These are phyloP conservation scores for Nicotiana knightiana DNA, from an alignment of 257 asterid genomes.

Conservation along the genomic window DNA sequence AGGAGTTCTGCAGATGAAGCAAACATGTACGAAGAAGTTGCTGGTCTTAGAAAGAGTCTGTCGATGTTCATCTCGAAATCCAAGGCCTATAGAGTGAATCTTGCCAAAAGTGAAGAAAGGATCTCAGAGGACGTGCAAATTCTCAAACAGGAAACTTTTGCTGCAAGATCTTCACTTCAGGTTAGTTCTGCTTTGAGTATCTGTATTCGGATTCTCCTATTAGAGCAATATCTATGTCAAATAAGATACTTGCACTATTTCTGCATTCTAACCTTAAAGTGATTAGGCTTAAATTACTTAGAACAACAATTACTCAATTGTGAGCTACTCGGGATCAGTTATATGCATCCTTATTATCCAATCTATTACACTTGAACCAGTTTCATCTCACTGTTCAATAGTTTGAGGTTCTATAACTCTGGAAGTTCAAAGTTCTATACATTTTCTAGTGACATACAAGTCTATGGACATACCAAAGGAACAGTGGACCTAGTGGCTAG, in stretches of 20 bases:
- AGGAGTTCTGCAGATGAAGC: constrained; percentile 36
- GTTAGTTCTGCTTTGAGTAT: constrained; percentile 16
- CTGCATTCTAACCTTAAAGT: not conserved
- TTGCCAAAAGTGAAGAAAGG: constrained; percentile 31
- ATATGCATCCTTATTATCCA: too few relatives aligned
- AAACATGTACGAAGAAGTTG: constrained; percentile 24
- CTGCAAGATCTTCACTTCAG: constrained; percentile 39
- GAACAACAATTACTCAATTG: not conserved
- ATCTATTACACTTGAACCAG: too few relatives aligned
- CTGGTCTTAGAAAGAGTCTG: constrained; percentile 29
- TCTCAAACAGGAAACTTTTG: constrained; percentile 28
- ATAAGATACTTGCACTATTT: not conserved
- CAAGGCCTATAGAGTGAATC: constrained; percentile 30
- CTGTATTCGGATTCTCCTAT: not conserved
- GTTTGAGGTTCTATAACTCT: too few relatives aligned
- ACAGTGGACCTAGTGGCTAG: too few relatives aligned
- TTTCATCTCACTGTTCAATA: too few relatives aligned
- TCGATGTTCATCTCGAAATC: constrained; percentile 24
- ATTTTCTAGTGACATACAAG: too few relatives aligned
- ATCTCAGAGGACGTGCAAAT: constrained; percentile 28
- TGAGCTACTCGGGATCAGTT: not conserved
- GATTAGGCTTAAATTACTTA: not conserved
- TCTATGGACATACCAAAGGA: too few relatives aligned
- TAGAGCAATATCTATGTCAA: not conserved
- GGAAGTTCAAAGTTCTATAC: too few relatives aligned